These are phyloP conservation scores for Zygosaccharomyces pseudobailii DNA, from an alignment of 1,139 yeast species.

Conservation along the genomic window DNA sequence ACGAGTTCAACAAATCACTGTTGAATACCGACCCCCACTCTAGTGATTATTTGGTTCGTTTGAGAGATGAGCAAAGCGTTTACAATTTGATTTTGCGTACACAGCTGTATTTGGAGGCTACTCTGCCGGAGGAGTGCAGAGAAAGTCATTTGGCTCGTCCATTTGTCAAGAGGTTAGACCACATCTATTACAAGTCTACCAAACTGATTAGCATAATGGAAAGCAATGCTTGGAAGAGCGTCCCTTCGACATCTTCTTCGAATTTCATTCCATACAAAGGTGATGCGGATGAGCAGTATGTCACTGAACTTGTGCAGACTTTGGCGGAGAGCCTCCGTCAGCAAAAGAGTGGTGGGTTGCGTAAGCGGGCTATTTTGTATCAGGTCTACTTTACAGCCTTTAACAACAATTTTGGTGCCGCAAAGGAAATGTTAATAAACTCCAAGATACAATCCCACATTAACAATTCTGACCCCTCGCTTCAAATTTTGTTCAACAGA, in stretches of 20 bases:
- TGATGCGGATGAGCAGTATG: slow-evolving; percentile 36
- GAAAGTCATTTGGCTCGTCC: slow-evolving; percentile 71
- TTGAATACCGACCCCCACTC: slow-evolving; percentile 93
- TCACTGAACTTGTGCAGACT: slow-evolving; percentile 56
- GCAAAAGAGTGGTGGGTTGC: slow-evolving; percentile 62
- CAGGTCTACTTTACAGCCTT: slow-evolving; percentile 90
- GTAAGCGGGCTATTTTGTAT: slow-evolving; percentile 79
- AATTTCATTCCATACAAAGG: slow-evolving; percentile 28
- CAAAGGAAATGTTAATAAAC: slow-evolving; percentile 81
- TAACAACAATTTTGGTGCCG: slow-evolving; percentile 74
- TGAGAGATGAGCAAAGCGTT: slow-evolving; percentile 78
- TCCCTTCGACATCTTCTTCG: slow-evolving; percentile 34
- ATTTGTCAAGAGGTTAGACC: slow-evolving; percentile 82
- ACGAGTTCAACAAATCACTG: slow-evolving; percentile 84
- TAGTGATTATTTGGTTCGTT: slow-evolving; percentile 84
- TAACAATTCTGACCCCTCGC: slow-evolving; percentile 74
- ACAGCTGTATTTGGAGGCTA: slow-evolving; percentile 76
- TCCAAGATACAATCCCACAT: slow-evolving; percentile 81
- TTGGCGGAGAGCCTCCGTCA: slow-evolving; percentile 62
- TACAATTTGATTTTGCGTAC: slow-evolving; percentile 77
- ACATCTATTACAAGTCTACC: slow-evolving; percentile 86
- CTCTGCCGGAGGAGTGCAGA: slow-evolving; percentile 46
- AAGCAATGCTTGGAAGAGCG: slow-evolving; percentile 59
- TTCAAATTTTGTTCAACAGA: slow-evolving; percentile 92
- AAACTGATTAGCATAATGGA: slow-evolving; percentile 69